These are phyloP conservation scores for Seminavis robusta DNA, from an alignment of 108 stramenopile species.

Conservation along the genomic window DNA sequence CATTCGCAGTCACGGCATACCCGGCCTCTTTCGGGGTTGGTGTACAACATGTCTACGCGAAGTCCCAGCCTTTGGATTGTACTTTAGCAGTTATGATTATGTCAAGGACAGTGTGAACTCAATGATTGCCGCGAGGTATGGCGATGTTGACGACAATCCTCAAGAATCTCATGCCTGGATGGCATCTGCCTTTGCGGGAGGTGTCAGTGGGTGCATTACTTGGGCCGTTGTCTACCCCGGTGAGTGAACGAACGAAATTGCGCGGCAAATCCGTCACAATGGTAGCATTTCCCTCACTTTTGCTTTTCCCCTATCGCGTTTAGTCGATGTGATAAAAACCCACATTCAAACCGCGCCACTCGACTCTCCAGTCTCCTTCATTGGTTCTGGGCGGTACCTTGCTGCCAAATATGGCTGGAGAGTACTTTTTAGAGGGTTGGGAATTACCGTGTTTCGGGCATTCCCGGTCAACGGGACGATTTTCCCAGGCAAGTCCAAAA, in stretches of 20 bases:
- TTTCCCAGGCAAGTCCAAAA: conserved; percentile 92
- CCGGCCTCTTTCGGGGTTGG: conserved; percentile 74
- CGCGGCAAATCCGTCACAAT: too few relatives aligned
- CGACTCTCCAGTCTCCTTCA: conserved; percentile 24
- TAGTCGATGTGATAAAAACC: conserved; percentile 17
- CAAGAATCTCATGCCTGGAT: conserved; percentile 68
- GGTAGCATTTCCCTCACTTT: too few relatives aligned
- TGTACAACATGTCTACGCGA: conserved; percentile 72
- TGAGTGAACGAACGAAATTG: too few relatives aligned
- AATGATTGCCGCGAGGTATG: conserved; percentile 25
- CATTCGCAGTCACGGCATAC: conserved; percentile 42
- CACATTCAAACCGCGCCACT: conserved; percentile 73
- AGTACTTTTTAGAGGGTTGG: conserved; percentile 82
- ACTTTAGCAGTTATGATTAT: conserved; percentile 86
- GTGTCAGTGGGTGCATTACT: conserved; percentile 77
- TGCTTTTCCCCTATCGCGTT: not conserved
- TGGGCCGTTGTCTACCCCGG: conserved; percentile 90
- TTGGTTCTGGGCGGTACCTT: conserved; percentile 44
- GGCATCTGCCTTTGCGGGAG: conserved; percentile 82
- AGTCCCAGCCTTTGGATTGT: conserved; percentile 88
- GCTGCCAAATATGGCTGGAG: conserved; percentile 54
- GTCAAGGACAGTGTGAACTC: conserved; percentile 48
- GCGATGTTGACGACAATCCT: conserved; percentile 13
- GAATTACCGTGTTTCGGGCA: conserved; percentile 82
- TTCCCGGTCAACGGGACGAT: conserved; percentile 93